Evolutionary conservation across 2,329 filamentous ascomycete genomes (phyloP).

Genomic region (Paraconiothyrium sp.): DNA sequence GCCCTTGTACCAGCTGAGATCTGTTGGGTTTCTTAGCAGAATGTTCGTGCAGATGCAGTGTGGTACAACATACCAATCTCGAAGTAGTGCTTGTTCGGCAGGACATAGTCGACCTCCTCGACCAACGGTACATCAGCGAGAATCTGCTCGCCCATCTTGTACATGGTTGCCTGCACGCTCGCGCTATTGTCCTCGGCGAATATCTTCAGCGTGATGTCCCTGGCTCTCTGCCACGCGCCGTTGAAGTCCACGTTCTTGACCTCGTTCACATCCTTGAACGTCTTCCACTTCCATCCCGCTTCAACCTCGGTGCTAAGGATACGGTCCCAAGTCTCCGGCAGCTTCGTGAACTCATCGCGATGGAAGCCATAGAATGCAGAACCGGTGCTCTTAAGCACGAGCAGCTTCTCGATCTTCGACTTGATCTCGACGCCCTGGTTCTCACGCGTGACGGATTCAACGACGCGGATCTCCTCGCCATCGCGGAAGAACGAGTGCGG

Average conservation of each 20-base stretch:
- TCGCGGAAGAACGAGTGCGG: constrained; percentile 95
- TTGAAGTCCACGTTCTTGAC: constrained; percentile 79
- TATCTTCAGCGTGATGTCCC: constrained; percentile 85
- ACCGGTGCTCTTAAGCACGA: constrained; percentile 95
- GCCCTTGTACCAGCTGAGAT: constrained; percentile 96
- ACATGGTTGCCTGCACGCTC: constrained; percentile 97
- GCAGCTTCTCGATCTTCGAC: constrained; percentile 81
- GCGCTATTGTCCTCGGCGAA: constrained; percentile 92
- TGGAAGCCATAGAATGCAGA: constrained; percentile 96
- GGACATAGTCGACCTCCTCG: constrained; percentile 77
- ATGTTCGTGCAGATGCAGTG: not conserved
- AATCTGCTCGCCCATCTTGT: constrained; percentile 95
- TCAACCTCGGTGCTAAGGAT: constrained; percentile 95
- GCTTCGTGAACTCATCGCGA: constrained; percentile 89
- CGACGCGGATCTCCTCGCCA: constrained; percentile 84
- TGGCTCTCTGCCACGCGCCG: constrained; percentile 78
- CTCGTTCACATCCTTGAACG: constrained; percentile 71
- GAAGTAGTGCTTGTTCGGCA: constrained; percentile 99
- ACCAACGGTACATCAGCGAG: constrained; percentile 77
- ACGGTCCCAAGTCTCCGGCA: constrained; percentile 91
- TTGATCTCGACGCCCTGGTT: constrained; percentile 76
- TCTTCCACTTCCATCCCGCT: constrained; percentile 84
- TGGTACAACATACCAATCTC: constrained; percentile 76
- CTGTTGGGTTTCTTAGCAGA: constrained; percentile 57
- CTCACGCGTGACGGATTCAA: constrained; percentile 75